Evolutionary conservation across 2,329 filamentous ascomycete species (phyloP), one percentile per base, ranked within the genome.

Genomic region (Trichoderma sp.): DNA sequence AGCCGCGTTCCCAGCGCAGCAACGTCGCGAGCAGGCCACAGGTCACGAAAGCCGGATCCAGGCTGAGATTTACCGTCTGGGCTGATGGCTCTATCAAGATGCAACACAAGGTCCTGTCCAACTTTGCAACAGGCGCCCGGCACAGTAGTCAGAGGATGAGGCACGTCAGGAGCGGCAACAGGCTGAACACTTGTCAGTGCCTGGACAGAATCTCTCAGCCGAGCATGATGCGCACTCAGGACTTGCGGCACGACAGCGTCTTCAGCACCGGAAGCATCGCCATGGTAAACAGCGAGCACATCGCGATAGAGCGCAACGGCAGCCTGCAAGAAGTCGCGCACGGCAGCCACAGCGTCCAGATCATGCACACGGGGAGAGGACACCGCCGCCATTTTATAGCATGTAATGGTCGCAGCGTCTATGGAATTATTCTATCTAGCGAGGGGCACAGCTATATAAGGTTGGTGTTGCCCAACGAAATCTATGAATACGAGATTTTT

Each of bases 331-430:
- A 76, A 74, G 21, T n/a, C 39, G 2, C 61, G 54, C n/a, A 76
- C 26, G 26, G 70, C 55, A 52, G 71, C 70, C 55, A n/a, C 28
- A 51, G 67, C 59, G 34, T n/a, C 68, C 0, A 10, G 16, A 46
- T 60, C 64, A 59, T 28, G 37, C 30, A 51, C 37, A 18, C 26
- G 28, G 8, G 56, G 21, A 7, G 66, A 18, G 43, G 69, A 60
- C 69, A 66, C 73, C 73, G 72, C 69, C 34, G 72, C 74, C 76
- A 78, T 77, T 76, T 76, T 77, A 77, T 76, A 76, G 68, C 75
- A 75, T 77, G 71, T 77, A 76, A 76, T 73, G 72, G 70, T 32
- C 71, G 72, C 63, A 73, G 59, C 14, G 49, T 70, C 37, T 69
- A 68, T 71, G 71, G 46, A n/a, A 70, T 63, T 63, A 49, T 55